phyloP scores from a whole-genome alignment of 2,329 filamentous ascomycete species.

The Diaporthe destruens region DNA sequence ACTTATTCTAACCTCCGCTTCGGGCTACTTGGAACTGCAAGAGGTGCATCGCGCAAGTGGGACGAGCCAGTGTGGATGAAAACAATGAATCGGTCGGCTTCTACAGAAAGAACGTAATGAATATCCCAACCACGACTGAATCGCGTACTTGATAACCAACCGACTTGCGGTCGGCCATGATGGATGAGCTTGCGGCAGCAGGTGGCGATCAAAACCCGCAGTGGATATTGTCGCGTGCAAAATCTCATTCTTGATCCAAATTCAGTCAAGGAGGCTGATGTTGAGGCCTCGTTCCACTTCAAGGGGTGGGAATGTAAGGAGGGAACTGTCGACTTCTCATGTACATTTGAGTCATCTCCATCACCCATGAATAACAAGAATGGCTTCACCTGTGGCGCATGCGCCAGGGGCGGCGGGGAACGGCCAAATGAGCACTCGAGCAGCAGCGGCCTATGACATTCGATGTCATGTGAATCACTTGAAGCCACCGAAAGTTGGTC shows the following conservation, averaged over 20 bases:
- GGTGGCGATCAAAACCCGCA: background rate
- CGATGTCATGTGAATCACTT: background rate
- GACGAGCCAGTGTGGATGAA: background rate
- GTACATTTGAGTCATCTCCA: background rate
- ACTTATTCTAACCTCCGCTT: background rate
- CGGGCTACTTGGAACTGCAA: background rate
- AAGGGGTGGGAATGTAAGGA: background rate
- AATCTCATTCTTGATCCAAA: too few relatives aligned
- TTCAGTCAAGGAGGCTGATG: too few relatives aligned
- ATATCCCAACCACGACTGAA: background rate
- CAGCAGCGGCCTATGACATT: background rate
- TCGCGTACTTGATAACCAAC: background rate
- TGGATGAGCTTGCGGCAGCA: too few relatives aligned
- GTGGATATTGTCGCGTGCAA: background rate
- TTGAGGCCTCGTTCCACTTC: too few relatives aligned
- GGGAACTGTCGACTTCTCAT: background rate
- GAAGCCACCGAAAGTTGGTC: too few relatives aligned
- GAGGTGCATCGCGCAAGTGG: background rate
- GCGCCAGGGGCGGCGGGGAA: too few relatives aligned
- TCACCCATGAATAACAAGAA: background rate
- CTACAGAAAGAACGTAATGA: background rate
- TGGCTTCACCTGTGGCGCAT: background rate
- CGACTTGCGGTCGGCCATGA: too few relatives aligned
- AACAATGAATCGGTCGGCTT: background rate
- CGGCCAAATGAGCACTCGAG: background rate